Base-by-base conservation (phyloP, 1,139 yeast genomes). In the Ashbya aceris region DNA sequence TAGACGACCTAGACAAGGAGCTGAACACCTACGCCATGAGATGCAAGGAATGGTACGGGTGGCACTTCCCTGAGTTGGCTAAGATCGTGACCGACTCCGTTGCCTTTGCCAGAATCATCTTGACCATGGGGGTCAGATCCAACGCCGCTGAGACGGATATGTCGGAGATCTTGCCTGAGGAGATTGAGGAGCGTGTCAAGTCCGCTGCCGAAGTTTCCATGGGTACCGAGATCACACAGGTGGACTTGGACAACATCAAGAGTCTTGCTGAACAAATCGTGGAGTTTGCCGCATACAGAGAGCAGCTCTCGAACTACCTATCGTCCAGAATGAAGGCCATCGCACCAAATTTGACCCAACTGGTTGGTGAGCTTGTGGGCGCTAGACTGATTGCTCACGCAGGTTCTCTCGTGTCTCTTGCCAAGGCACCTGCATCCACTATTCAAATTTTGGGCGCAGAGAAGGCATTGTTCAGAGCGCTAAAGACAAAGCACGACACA, bases 41-140 rank as follows among this genome's bases (percentile, higher is more conserved):
- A 72, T 77, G 79, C 64, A 89, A 89, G 72, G 99, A 91, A 72
- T 91, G 99, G 99, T 91, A 93, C 70, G 97, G 98, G 52, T 91
- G 99, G 99, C 99, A 91, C 67, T 93, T 91, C 79, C 99, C 99
- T 35, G 99, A 91, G 70, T 77, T 91, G 77, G 96, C 96, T 61
- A 91, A 91, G 75, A 86, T 91, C 64, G 87, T 89, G 55, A 79
- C 85, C 55, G 98, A 91, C 68, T 89, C 95, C 54, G 93, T 85
- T 60, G 95, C 95, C 42, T 89, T 79, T 65, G 95, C 95, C 47
- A 82, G 93, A 73, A 84, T 87, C 56, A 85, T 91, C 61, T 76
- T 86, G 68, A 75, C 82, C 56, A 87, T 91, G 96, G 98, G 98
- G 54, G 71, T 85, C 60, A 81, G 98, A 73, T 76, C 96, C 43